Conservation (phyloP, 2,329 filamentous ascomycete species). For the Trichoderma sp. region DNA sequence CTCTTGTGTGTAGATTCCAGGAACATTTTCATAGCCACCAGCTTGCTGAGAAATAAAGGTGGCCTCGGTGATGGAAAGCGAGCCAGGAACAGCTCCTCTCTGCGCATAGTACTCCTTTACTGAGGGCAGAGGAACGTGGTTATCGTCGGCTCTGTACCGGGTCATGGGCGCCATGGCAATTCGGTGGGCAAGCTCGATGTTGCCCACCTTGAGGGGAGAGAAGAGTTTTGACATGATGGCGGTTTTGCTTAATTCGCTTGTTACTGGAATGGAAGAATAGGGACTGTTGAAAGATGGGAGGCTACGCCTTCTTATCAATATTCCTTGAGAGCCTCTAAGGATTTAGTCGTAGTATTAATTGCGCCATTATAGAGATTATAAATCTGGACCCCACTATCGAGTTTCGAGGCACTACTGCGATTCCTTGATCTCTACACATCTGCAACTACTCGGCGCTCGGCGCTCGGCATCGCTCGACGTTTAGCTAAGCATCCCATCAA, state of each 20-base stretch:
- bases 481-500: not conserved
- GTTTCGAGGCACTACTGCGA: not conserved
- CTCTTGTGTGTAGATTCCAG: slow-evolving; percentile 61
- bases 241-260: not conserved
- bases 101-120: slow-evolving; percentile 51
- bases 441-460: not conserved
- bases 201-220: slow-evolving; percentile 32
- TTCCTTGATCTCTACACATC: not conserved
- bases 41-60: slow-evolving; percentile 45
- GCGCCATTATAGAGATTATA: slow-evolving; percentile 19
- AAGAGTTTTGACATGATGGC: slow-evolving; percentile 20
- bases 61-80: slow-evolving; percentile 52
- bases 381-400: slow-evolving; percentile 4
- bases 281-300: not conserved
- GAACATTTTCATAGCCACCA: slow-evolving; percentile 45
- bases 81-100: slow-evolving; percentile 48
- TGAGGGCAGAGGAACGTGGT: slow-evolving; percentile 38
- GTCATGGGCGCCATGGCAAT: slow-evolving; percentile 44
- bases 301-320: not conserved
- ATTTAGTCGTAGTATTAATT: not conserved
- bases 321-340: not conserved
- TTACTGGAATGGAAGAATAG: not conserved
- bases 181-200: slow-evolving; percentile 33
- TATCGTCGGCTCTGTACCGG: slow-evolving; percentile 53
- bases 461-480: not conserved